Evolutionary conservation across 2,329 filamentous ascomycete species (phyloP), one percentile per base, ranked within the genome.

Genomic region (Fusarium protoensiforme): DNA sequence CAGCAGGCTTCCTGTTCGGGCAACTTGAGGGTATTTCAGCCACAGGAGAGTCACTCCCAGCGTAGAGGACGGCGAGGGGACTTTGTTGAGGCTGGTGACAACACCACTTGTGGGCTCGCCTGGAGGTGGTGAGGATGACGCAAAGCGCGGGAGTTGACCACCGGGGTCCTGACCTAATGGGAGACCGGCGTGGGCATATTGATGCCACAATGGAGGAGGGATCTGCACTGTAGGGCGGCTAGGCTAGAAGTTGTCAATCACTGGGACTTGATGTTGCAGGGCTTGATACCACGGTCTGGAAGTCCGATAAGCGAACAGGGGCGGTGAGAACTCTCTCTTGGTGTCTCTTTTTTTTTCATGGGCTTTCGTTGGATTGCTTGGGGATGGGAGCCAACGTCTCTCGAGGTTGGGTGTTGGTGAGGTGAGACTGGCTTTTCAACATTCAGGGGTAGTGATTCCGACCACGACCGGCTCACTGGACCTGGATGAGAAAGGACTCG

Each of bases 1-100:
- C 46, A 65, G 31, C 39, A 68, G 43, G 65, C 73, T 78, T 77
- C 76, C 75, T 71, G 67, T 75, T 78, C 68, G 43, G 76, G 76
- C 36, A 77, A 66, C 29, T 64, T 69, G 64, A 76, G 24, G 61
- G 66, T 29, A 72, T 75, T 20, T 67, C 59, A 66, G 67, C 72
- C 61, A 67, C 72, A 62, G 56, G 31, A 63, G 68, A 59, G 66
- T 66, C 41, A 54, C 64, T 61, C 35, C 27, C 36, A 11, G 48
- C 24, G 43, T 57, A 35, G 18, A 39, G 38, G 24, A 4, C 29
- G n/a, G 48, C 54, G 46, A 22, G 24, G 62, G 18, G 41, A 61
- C 62, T 60, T 67, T 43, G 18, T 35, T 64, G 46, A 58, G 66
- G 61, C 72, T 73, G 39, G 48, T 58, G 69, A 66, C 43, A n/a